These are phyloP conservation scores for Trichosporon sp. DNA, from an alignment of 1,284 basidiomycete genomes.

Conservation along the genomic window DNA sequence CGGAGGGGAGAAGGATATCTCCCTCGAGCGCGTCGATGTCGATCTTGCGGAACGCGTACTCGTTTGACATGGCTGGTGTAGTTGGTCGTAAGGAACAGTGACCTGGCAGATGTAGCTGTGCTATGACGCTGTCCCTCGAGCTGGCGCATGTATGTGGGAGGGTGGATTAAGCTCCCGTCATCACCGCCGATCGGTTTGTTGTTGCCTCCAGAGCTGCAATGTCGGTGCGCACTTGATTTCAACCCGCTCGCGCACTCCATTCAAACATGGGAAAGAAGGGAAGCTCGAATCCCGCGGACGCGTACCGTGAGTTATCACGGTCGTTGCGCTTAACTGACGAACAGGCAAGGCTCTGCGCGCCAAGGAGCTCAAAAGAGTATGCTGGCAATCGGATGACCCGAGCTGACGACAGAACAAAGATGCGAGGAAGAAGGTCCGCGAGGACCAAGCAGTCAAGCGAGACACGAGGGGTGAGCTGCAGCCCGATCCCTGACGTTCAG, in stretches of 20 bases:
- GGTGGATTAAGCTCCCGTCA: slow-evolving; percentile 2
- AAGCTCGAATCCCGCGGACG: slow-evolving; percentile 75
- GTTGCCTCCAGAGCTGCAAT: neutral
- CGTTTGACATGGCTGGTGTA: slow-evolving; percentile 54
- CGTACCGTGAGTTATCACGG: slow-evolving; percentile 57
- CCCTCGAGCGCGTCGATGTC: slow-evolving; percentile 84
- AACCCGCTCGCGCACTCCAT: neutral
- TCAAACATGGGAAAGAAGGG: slow-evolving; percentile 39
- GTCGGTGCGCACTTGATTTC: neutral
- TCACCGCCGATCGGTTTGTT: neutral
- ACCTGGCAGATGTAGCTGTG: slow-evolving; percentile 5
- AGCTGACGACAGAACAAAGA: slow-evolving; percentile 66
- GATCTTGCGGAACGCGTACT: slow-evolving; percentile 80
- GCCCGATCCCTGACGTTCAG: neutral
- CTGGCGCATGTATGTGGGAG: slow-evolving; percentile 7
- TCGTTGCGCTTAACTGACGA: neutral
- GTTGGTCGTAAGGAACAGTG: neutral
- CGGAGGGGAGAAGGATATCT: slow-evolving; percentile 75
- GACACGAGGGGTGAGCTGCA: slow-evolving; percentile 65
- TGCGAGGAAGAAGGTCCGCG: slow-evolving; percentile 67
- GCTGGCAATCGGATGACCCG: slow-evolving; percentile 13
- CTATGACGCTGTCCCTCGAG: slow-evolving; percentile 11
- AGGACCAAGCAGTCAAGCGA: slow-evolving; percentile 78
- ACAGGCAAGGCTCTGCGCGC: slow-evolving; percentile 80
- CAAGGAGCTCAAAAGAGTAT: slow-evolving; percentile 84